phyloP scores from a whole-genome alignment of 768 basidiomycete species.

The Calocybe gangraenosa region DNA sequence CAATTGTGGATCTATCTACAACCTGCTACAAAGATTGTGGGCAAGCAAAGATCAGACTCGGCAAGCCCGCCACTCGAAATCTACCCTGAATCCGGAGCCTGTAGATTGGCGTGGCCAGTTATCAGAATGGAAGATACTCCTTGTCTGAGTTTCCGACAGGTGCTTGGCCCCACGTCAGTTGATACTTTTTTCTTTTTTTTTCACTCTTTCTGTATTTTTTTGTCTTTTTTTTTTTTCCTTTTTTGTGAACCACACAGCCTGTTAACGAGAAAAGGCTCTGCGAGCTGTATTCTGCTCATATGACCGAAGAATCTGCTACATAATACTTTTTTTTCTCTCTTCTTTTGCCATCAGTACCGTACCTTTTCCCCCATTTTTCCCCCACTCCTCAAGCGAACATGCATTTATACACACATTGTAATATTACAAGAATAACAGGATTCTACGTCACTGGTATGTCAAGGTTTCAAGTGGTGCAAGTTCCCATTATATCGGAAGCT shows the following conservation, averaged over 20 bases:
- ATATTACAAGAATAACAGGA: neutral
- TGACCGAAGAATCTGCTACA: no score
- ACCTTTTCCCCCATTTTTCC: no score
- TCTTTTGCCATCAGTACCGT: no score
- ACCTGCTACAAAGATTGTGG: constrained; percentile 62
- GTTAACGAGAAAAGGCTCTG: neutral
- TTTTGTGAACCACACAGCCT: neutral
- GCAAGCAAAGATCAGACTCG: constrained; percentile 25
- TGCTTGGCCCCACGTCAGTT: constrained; percentile 2
- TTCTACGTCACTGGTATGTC: constrained; percentile 9
- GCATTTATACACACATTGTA: neutral
- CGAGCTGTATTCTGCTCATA: no score
- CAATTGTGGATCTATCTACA: constrained; percentile 54
- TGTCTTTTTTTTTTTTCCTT: neutral
- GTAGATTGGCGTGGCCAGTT: constrained; percentile 65
- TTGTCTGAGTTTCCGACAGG: constrained; percentile 41
- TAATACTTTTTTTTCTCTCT: neutral
- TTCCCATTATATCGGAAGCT: constrained; percentile 18
- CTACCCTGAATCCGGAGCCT: constrained; percentile 15
- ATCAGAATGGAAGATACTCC: constrained; percentile 45
- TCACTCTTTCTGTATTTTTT: neutral
- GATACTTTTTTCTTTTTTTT: neutral
- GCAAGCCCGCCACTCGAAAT: constrained; percentile 5
- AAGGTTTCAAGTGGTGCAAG: constrained; percentile 1
- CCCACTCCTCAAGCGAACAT: no score